phyloP scores from a whole-genome alignment of 1,139 yeast species.

The Chernovozyma aurita region DNA sequence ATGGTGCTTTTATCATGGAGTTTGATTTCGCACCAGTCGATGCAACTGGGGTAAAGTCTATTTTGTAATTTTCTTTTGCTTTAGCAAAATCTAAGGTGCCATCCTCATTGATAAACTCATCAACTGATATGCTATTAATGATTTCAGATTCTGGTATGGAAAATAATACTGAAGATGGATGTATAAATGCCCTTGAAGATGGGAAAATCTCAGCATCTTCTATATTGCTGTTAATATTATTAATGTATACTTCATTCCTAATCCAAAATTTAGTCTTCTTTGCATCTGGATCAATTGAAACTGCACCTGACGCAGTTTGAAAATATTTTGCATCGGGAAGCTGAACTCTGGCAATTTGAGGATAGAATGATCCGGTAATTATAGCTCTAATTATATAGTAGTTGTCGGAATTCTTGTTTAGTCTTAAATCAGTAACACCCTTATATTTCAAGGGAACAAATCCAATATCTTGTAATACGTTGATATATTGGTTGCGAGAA shows the following conservation, averaged over 20 bases:
- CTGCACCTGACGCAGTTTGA: conserved; percentile 69
- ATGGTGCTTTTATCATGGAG: conserved; percentile 41
- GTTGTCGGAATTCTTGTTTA: conserved; percentile 50
- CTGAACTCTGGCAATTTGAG: conserved; percentile 76
- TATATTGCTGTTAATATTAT: conserved; percentile 11
- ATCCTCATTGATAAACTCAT: conserved; percentile 32
- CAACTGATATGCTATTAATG: conserved; percentile 21
- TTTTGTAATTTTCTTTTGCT: conserved; percentile 23
- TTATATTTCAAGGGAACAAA: conserved; percentile 54
- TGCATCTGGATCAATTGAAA: conserved; percentile 83
- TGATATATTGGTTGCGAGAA: conserved; percentile 61
- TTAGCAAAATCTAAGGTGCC: conserved; percentile 30
- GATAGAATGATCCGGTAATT: conserved; percentile 76
- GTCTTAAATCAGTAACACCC: conserved; percentile 12
- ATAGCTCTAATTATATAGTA: conserved; percentile 56
- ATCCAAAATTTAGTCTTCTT: conserved; percentile 69
- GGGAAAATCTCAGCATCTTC: conserved; percentile 31
- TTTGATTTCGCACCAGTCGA: conserved; percentile 14
- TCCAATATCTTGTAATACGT: conserved; percentile 70
- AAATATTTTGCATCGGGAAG: conserved; percentile 76
- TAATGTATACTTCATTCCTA: conserved; percentile 46
- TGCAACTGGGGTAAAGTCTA: conserved; percentile 30
- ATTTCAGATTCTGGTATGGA: conserved; percentile 11
- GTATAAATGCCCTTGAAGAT: conserved; percentile 68
- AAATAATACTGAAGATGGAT: conserved; percentile 77